phyloP scores from a whole-genome alignment of 495 filamentous ascomycete genomes.

The Aspergillus baeticus region DNA sequence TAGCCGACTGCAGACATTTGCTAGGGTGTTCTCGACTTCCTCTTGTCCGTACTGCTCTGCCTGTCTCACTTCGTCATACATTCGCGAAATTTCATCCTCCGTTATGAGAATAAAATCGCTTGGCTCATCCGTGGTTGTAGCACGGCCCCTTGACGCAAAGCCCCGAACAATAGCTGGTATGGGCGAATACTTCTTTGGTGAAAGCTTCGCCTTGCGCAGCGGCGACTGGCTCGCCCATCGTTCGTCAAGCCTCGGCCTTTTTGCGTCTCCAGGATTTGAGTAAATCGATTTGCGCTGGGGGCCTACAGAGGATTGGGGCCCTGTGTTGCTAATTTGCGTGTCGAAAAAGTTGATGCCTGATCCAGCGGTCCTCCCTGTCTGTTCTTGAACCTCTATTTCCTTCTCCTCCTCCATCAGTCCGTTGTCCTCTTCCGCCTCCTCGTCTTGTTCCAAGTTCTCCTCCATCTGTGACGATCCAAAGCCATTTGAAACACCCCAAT shows the following conservation, averaged over 20 bases:
- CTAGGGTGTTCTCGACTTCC: constrained; percentile 53
- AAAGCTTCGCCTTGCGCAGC: constrained; percentile 35
- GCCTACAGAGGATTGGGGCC: constrained; percentile 17
- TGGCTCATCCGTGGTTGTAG: constrained; percentile 39
- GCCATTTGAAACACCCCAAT: constrained; percentile 29
- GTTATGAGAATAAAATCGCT: constrained; percentile 46
- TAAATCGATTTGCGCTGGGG: constrained; percentile 41
- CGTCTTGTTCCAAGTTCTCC: constrained; percentile 35
- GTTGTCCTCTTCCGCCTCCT: constrained; percentile 35
- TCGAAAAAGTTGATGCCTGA: constrained; percentile 34
- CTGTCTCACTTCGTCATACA: constrained; percentile 58
- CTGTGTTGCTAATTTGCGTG: constrained; percentile 30
- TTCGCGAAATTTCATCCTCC: constrained; percentile 37
- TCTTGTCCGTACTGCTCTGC: constrained; percentile 48
- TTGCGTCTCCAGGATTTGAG: constrained; percentile 41
- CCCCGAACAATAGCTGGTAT: constrained; percentile 49
- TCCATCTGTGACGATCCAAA: constrained; percentile 34
- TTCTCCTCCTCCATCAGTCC: constrained; percentile 27
- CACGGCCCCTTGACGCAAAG: constrained; percentile 33
- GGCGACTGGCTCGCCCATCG: constrained; percentile 40
- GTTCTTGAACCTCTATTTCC: constrained; percentile 27
- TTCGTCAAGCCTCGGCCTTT: constrained; percentile 46
- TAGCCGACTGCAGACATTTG: constrained; percentile 54
- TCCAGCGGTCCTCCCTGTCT: constrained; percentile 16
- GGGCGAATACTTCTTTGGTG: constrained; percentile 48